Conservation (phyloP, 2,329 filamentous ascomycete genomes). For the Aspergillus tamarii region DNA sequence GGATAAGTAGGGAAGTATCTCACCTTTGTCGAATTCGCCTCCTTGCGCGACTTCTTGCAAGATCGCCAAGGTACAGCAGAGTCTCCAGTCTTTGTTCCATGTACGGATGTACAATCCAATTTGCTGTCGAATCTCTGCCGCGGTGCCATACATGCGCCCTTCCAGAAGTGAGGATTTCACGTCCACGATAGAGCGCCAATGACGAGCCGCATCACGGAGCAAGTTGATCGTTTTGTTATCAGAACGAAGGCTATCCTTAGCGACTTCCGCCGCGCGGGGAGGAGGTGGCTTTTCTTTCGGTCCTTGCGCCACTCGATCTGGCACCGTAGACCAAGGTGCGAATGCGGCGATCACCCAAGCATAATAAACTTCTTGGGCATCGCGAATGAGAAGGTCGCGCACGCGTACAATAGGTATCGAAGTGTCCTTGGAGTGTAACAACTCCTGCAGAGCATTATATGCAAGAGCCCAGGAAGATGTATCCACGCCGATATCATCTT, state of each 20-base stretch:
- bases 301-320: slow-evolving; percentile 39
- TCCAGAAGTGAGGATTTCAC: slow-evolving; percentile 53
- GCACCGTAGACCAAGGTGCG: slow-evolving; percentile 69
- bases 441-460: slow-evolving; percentile 64
- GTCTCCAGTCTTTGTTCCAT: slow-evolving; percentile 45
- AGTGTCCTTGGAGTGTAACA: slow-evolving; percentile 42
- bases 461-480: slow-evolving; percentile 63
- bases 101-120: slow-evolving; percentile 39
- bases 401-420: slow-evolving; percentile 40
- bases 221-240: slow-evolving; percentile 75
- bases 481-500: slow-evolving; percentile 58
- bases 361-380: slow-evolving; percentile 68
- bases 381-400: slow-evolving; percentile 60
- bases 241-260: slow-evolving; percentile 76
- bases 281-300: slow-evolving; percentile 56
- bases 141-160: slow-evolving; percentile 29
- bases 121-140: slow-evolving; percentile 40
- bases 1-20: slow-evolving; percentile 9
- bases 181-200: slow-evolving; percentile 64
- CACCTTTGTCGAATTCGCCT: slow-evolving; percentile 35
- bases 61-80: slow-evolving; percentile 43
- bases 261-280: slow-evolving; percentile 65
- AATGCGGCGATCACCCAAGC: slow-evolving; percentile 78
- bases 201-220: slow-evolving; percentile 65
- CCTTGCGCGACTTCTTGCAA: slow-evolving; percentile 44